Base-by-base conservation (phyloP, 2,329 filamentous ascomycete genomes). In the Xylaria sp. region DNA sequence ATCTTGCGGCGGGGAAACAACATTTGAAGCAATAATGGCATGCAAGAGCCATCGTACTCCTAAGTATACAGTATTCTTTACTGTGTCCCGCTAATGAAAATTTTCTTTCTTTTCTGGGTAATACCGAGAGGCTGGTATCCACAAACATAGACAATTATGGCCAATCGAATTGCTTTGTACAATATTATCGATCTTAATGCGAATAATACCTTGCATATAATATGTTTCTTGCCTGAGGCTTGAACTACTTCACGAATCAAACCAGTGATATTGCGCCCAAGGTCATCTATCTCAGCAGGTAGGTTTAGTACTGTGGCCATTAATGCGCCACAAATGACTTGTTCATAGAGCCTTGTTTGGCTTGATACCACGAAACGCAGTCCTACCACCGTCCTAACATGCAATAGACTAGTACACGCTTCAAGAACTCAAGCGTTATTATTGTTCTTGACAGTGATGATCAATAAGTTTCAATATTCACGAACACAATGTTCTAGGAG, bases 11-110 rank as follows among this genome's bases (percentile, higher is more conserved):
- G 60, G 60, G 33, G 56, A 53, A 40, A 33, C 49, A 33, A 66
- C 56, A 59, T 69, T 63, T 60, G 54, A 63, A 66, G 54, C 42
- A 58, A 63, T 58, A 26, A 63, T 42, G 38, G 60, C 17, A 63
- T 44, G 54, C 64, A 46, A 58, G 31, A 23, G 46, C 17, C 26
- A 17, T 17, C 3, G 67, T 69, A 69, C 60, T 28, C 44, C 17
- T 23, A 67, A 46, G 67, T 69, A 69, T 58, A 67, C 67, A 60
- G 67, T 69, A 20, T 28, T 1, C 0, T 15, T 2, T 4, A 69
- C 67, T 69, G 67, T 69, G 60, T 4, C 15, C 40, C 66, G 57
- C 57, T 23, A 26, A 28, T 26, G 40, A 60, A 54, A 62, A 42
- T 7, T 46, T 9, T 42, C 28, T 44, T 58, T 56, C 28, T 15